phyloP scores from a whole-genome alignment of 345 rosid species.

The Firmiana major region DNA sequence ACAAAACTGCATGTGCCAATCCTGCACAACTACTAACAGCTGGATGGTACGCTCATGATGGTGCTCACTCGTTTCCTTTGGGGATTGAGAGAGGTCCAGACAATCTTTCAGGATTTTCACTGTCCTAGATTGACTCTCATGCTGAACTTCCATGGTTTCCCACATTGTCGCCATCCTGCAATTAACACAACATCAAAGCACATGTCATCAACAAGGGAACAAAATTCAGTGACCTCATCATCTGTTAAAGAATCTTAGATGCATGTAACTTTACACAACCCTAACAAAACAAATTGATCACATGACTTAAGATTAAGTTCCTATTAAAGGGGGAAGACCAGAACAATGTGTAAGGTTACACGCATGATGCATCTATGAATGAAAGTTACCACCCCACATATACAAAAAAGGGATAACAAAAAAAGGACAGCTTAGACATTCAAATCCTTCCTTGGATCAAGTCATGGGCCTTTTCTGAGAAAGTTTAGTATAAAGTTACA shows the following conservation, averaged over 20 bases:
- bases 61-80: conserved; percentile 72
- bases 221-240: neutral
- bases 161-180: conserved; percentile 91
- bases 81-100: conserved; percentile 43
- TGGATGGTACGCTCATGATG: conserved; percentile 71
- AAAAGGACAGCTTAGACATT: neutral
- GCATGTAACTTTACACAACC: neutral
- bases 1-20: conserved; percentile 76
- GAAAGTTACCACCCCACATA: neutral
- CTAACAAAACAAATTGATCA: neutral
- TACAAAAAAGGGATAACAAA: neutral
- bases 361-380: neutral
- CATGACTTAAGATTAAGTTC: neutral
- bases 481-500: neutral
- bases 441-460: conserved; percentile 1
- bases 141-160: conserved; percentile 65
- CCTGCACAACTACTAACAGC: conserved; percentile 60
- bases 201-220: neutral
- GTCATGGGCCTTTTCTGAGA: neutral
- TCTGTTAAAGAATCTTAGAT: neutral
- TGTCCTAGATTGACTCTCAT: conserved; percentile 51
- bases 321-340: neutral
- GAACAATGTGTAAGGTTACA: neutral
- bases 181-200: neutral
- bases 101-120: conserved; percentile 32